Evolutionary conservation across 768 basidiomycete species (phyloP), one percentile per base, ranked within the genome.

Genomic region (Antrodiella citrinella): DNA sequence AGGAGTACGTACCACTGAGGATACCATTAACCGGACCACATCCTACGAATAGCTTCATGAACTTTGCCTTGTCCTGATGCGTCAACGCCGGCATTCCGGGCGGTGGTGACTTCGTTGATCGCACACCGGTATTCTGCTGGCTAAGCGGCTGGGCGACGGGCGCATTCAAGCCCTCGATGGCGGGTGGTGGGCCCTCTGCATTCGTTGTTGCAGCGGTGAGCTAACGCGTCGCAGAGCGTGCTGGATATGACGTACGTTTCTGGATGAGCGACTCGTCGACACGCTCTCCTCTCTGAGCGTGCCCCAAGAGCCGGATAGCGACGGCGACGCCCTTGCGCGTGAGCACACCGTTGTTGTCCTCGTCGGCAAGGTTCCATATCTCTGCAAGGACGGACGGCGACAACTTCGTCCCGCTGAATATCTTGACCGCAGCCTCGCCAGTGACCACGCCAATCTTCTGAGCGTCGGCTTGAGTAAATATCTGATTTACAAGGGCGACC

Each of bases 301-400:
- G 89, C 3, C 88, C 92, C 54, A 99, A 91, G 46, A 98, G 74
- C 51, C 96, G 77, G n/a, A 95, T 73, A 22, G 90, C 93, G 53
- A 87, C 74, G 15, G 91, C 83, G 58, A 92, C 89, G 41, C 89
- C 88, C 62, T 90, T 93, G 56, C 79, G 82, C 10, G 91, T 84
- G 48, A 99, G 78, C 70, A 84, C 92, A 2, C 96, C 96, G 53
- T 89, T 89, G 72, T 97, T 94, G 25, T 93, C 84, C 49, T 87
- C 83, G 72, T 99, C 96, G 45, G 92, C 84, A 51, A 98, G 70
- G 52, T 73, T 78, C 95, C 96, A 99, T 55, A 99, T 85, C 70
- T 96, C 91, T 42, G 94, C 91, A 54, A 99, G 81, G 26, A 77
- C 75, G 15, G 76, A 71, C 7, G 91, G 83, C 35, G 81, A 69